Conservation (phyloP, 2,329 filamentous ascomycete species). For the Sporothrix variecibatus region DNA sequence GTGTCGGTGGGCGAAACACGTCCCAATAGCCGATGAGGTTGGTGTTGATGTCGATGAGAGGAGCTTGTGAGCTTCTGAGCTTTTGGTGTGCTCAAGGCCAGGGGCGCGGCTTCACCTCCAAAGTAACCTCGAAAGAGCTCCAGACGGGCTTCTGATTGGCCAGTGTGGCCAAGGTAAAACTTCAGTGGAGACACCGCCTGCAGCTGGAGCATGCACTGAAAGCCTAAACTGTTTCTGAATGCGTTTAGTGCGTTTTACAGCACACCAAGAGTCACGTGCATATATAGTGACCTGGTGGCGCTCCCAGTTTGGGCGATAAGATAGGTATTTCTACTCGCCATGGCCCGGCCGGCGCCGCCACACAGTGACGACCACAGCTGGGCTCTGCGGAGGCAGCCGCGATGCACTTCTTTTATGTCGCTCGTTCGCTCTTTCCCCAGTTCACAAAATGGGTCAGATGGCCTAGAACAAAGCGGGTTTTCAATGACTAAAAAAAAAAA, state of each 20-base stretch:
- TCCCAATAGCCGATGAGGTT: background rate
- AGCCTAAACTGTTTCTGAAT: background rate
- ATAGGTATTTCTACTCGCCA: background rate
- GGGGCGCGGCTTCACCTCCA: background rate
- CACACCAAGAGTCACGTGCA: background rate
- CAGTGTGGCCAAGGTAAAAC: background rate
- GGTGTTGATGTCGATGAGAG: background rate
- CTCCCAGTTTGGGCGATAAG: background rate
- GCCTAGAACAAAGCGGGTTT: slow-evolving; percentile 12
- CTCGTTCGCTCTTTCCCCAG: background rate
- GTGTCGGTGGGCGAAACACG: background rate
- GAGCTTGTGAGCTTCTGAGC: background rate
- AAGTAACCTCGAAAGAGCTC: background rate
- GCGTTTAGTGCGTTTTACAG: background rate
- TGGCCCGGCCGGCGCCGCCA: slow-evolving; percentile 9
- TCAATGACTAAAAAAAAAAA: background rate
- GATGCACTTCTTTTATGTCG: background rate
- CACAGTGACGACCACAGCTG: background rate
- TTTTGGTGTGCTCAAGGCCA: background rate
- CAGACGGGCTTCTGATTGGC: background rate
- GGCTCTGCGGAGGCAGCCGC: slow-evolving; percentile 18
- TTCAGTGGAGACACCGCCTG: background rate
- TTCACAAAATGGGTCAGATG: background rate
- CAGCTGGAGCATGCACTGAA: background rate
- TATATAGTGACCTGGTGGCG: background rate